Percentiles rank a stretch among this genome's conserved stretches.
Conservation (phyloP, 805 yeast genomes). For the Kodamaea nitidulidarum region DNA sequence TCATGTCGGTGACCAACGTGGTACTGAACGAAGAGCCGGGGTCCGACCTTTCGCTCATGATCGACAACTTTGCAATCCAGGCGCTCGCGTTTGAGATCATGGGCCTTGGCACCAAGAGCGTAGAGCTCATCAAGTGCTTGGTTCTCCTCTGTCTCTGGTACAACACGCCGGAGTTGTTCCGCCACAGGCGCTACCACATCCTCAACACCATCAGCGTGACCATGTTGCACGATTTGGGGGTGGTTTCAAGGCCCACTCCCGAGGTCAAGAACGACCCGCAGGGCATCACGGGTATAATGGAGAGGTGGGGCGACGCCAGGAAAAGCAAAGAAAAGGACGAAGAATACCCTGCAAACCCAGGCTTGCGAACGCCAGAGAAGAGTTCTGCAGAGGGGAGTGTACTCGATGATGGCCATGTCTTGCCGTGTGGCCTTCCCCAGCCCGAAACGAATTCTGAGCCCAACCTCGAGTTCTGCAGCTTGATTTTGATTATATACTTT, state of each 20-base stretch:
- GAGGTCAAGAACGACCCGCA: background rate
- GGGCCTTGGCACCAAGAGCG: conserved; percentile 64
- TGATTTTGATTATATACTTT: conserved; percentile 58
- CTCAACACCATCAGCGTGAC: conserved; percentile 61
- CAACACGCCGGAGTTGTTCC: conserved; percentile 76
- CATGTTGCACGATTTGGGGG: conserved; percentile 72
- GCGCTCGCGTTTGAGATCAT: conserved; percentile 56
- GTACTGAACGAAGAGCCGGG: conserved; percentile 31
- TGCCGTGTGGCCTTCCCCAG: background rate
- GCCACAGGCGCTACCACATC: conserved; percentile 72
- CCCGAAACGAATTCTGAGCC: background rate
- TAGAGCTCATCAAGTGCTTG: conserved; percentile 62
- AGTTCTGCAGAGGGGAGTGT: background rate
- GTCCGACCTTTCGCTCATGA: conserved; percentile 39
- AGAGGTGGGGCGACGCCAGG: background rate
- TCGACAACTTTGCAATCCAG: conserved; percentile 53
- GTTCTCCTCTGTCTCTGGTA: conserved; percentile 72
- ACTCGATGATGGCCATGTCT: background rate
- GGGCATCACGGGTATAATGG: background rate
- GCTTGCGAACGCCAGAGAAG: conserved; percentile 1
- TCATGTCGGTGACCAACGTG: conserved; percentile 59
- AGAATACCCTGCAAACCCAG: conserved; percentile 1
- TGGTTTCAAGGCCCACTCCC: conserved; percentile 24
- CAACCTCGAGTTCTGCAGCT: conserved; percentile 44
- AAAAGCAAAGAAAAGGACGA: background rate